phyloP scores from a whole-genome alignment of 2,329 filamentous ascomycete genomes.

The Atkinsonella texensis region DNA sequence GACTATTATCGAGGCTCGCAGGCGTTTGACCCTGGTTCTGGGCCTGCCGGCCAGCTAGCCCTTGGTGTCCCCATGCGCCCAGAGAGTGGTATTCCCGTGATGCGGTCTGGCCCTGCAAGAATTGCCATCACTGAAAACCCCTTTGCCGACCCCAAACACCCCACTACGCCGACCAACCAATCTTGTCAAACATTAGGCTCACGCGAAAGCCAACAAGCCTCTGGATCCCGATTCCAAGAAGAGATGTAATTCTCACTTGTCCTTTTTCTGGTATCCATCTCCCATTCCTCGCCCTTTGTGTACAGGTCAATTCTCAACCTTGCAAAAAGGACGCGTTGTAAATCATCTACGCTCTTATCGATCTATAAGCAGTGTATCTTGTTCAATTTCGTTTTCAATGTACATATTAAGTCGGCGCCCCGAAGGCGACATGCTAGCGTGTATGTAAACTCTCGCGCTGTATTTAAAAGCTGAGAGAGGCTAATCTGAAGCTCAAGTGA shows the following conservation, averaged over 20 bases:
- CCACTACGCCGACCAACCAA: constrained; percentile 12
- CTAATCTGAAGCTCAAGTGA: background rate
- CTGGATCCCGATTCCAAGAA: constrained; percentile 30
- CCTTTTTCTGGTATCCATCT: background rate
- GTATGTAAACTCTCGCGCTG: background rate
- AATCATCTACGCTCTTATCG: background rate
- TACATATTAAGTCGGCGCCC: constrained; percentile 5
- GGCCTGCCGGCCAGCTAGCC: constrained; percentile 30
- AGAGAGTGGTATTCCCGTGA: constrained; percentile 46
- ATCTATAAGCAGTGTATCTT: background rate
- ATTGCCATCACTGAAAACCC: constrained; percentile 47
- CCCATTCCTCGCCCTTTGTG: too few species aligned
- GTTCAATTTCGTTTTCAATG: constrained; percentile 1
- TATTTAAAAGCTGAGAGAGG: background rate
- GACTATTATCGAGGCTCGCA: constrained; percentile 43
- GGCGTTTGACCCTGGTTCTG: constrained; percentile 25
- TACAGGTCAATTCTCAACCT: too few species aligned
- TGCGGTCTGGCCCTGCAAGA: constrained; percentile 53
- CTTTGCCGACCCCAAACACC: constrained; percentile 23
- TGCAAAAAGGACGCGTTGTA: too few species aligned
- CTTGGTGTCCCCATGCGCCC: constrained; percentile 47
- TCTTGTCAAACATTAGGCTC: constrained; percentile 25
- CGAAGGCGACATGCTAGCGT: constrained; percentile 1
- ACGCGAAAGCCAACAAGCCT: constrained; percentile 21
- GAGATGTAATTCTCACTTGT: constrained; percentile 18